phyloP scores from a whole-genome alignment of 495 filamentous ascomycete genomes.

The Alectoria sarmentosa region DNA sequence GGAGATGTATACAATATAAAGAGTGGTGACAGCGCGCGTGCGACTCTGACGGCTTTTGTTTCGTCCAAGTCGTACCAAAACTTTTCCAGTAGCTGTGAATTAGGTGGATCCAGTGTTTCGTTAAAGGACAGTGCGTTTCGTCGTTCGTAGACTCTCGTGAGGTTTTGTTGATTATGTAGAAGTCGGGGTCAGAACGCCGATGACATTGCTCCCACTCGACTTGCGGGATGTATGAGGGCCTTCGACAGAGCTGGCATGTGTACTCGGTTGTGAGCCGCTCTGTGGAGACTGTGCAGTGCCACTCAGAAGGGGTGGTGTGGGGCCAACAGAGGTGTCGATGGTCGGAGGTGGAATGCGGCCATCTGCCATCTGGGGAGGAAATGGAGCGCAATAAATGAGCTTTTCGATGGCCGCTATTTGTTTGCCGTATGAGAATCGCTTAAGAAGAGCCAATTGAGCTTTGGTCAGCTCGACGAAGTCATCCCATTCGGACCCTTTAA shows the following conservation, averaged over 20 bases:
- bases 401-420: constrained; percentile 70
- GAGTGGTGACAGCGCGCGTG: constrained; percentile 2
- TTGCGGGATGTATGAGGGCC: constrained; percentile 30
- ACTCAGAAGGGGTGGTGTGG: constrained; percentile 53
- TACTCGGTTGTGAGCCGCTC: constrained; percentile 54
- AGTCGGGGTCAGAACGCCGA: constrained; percentile 23
- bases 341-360: constrained; percentile 34
- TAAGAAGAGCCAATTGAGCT: constrained; percentile 63
- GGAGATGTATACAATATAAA: constrained; percentile 8
- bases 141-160: constrained; percentile 9
- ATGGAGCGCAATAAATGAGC: constrained; percentile 41
- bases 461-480: constrained; percentile 65
- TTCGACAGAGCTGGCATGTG: constrained; percentile 47
- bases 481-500: constrained; percentile 58
- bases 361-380: constrained; percentile 18
- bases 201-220: constrained; percentile 19
- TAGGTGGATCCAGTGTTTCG: constrained; percentile 7
- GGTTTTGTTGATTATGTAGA: constrained; percentile 18
- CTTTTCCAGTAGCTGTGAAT: constrained; percentile 7
- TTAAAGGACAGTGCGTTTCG: constrained; percentile 12
- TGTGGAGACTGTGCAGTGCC: constrained; percentile 58
- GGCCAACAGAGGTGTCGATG: constrained; percentile 44
- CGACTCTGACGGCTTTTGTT: neutral
- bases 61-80: constrained; percentile 2
- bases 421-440: constrained; percentile 68